Conservation (phyloP, 2,329 filamentous ascomycete species). For the Diaporthe aspalathi region DNA sequence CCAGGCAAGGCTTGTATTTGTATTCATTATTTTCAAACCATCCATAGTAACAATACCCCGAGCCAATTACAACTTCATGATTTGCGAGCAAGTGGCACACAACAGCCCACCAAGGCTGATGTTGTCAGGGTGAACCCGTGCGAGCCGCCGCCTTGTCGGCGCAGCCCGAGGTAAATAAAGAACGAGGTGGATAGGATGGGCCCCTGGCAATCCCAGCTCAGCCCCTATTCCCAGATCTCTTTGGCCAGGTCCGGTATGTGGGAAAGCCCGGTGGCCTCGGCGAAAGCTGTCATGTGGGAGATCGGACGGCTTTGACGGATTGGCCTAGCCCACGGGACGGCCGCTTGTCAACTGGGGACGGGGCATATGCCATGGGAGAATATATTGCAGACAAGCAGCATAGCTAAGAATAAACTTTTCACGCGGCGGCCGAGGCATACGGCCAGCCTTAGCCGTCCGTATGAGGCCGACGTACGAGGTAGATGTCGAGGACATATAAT, state of each 20-base stretch:
- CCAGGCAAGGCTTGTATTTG: neutral
- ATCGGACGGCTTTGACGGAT: conserved; percentile 9
- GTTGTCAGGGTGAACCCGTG: conserved; percentile 1
- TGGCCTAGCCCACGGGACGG: conserved; percentile 9
- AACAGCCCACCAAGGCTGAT: neutral
- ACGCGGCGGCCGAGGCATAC: neutral
- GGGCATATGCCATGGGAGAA: neutral
- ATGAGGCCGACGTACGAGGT: neutral
- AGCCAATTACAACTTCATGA: neutral
- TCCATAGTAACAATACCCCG: neutral
- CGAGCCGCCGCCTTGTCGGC: neutral
- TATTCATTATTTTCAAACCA: conserved; percentile 16
- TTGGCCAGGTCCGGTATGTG: neutral
- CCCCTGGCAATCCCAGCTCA: conserved; percentile 3
- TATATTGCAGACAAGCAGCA: neutral
- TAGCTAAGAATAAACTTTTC: conserved; percentile 17
- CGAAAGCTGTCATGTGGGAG: conserved; percentile 4
- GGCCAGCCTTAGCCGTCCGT: neutral
- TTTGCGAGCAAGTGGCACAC: conserved; percentile 10
- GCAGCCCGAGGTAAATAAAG: conserved; percentile 13
- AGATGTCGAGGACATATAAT: neutral
- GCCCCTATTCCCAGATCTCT: conserved; percentile 5
- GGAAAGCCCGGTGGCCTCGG: conserved; percentile 14
- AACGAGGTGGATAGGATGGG: neutral
- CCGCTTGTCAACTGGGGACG: neutral